These are phyloP conservation scores for Amphibolis antarctica DNA, from an alignment of 106 monocot genomes.

Conservation along the genomic window DNA sequence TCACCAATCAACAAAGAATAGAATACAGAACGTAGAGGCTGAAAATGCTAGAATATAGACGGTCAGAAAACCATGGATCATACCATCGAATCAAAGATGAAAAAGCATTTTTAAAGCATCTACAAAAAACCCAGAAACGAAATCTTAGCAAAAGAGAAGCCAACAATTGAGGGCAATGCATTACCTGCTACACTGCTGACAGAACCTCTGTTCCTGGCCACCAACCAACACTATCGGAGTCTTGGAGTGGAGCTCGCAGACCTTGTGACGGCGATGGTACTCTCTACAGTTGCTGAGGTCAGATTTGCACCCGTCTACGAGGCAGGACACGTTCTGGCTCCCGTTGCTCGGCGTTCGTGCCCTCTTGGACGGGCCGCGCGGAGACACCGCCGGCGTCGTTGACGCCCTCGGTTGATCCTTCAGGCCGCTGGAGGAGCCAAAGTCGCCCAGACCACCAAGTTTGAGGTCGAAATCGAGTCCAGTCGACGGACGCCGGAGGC, in stretches of 20 bases:
- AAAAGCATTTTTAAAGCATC: neutral
- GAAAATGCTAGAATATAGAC: too few species aligned
- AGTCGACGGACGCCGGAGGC: slow-evolving; percentile 3
- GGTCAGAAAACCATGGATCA: too few species aligned
- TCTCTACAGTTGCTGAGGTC: slow-evolving; percentile 55
- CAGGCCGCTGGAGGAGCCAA: slow-evolving; percentile 11
- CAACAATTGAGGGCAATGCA: neutral
- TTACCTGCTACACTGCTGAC: slow-evolving; percentile 84
- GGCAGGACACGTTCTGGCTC: slow-evolving; percentile 28
- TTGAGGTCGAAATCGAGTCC: slow-evolving; percentile 19
- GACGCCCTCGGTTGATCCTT: slow-evolving; percentile 17
- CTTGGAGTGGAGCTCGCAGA: slow-evolving; percentile 62
- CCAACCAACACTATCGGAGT: slow-evolving; percentile 46
- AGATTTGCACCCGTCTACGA: slow-evolving; percentile 52
- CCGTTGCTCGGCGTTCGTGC: slow-evolving; percentile 14
- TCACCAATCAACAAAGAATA: too few species aligned
- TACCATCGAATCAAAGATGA: too few species aligned
- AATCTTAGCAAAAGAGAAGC: neutral
- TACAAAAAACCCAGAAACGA: neutral
- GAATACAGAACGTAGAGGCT: too few species aligned
- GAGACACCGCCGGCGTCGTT: slow-evolving; percentile 1
- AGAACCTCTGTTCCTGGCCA: slow-evolving; percentile 59
- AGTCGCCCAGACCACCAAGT: slow-evolving; percentile 24
- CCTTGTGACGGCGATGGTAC: slow-evolving; percentile 63
- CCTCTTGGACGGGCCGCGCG: slow-evolving; percentile 26